Conservation (phyloP, 352 stramenopile genomes). For the Pythium coloratum region DNA sequence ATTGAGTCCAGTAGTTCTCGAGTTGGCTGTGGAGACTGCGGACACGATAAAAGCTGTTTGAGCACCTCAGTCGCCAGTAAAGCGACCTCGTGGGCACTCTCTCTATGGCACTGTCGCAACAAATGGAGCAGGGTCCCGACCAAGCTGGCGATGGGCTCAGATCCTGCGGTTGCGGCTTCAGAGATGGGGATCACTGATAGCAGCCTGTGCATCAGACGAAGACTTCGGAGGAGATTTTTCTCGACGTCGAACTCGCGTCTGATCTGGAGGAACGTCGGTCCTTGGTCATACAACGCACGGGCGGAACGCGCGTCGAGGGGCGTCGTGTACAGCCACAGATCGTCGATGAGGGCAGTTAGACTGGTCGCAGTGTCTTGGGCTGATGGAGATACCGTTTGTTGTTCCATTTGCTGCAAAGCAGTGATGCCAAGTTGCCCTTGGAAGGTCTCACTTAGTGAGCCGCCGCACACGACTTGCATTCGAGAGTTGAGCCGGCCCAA, state of each 20-base stretch:
- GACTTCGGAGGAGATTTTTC: not conserved
- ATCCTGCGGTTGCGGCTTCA: not conserved
- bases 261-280: slow-evolving; percentile 4
- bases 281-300: not conserved
- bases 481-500: not conserved
- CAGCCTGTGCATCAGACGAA: not conserved
- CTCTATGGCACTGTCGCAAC: not conserved
- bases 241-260: not conserved
- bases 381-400: too few relatives aligned
- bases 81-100: not conserved
- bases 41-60: not conserved
- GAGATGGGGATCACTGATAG: not conserved
- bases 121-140: not conserved
- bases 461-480: slow-evolving; percentile 1
- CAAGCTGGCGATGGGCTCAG: not conserved
- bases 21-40: not conserved
- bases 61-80: not conserved
- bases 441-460: not conserved
- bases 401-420: not conserved
- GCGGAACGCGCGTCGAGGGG: not conserved
- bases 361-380: not conserved
- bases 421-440: not conserved
- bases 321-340: slow-evolving; percentile 6
- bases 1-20: not conserved
- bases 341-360: slow-evolving; percentile 5